These are phyloP conservation scores for Hysterangium stoloniferum DNA, from an alignment of 768 basidiomycete genomes.

Conservation along the genomic window DNA sequence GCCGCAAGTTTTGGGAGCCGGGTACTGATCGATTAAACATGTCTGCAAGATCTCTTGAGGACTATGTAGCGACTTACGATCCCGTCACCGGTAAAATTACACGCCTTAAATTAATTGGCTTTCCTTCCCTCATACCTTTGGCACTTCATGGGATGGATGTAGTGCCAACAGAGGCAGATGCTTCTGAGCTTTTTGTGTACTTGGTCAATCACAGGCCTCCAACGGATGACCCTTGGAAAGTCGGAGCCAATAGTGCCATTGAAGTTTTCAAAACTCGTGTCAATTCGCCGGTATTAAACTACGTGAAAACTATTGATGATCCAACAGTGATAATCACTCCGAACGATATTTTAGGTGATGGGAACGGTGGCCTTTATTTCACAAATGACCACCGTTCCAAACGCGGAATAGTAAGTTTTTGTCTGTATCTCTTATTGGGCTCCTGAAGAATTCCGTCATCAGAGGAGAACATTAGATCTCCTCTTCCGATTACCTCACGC, in stretches of 20 bases:
- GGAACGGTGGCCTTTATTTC: conserved; percentile 61
- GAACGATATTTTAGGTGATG: conserved; percentile 62
- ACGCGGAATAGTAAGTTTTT: conserved; percentile 45
- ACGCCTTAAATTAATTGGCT: conserved; percentile 36
- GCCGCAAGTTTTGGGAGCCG: conserved; percentile 48
- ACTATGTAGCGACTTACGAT: conserved; percentile 57
- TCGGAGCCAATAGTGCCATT: conserved; percentile 65
- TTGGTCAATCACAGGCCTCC: conserved; percentile 67
- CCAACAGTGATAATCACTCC: conserved; percentile 47
- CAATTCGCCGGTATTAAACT: conserved; percentile 36
- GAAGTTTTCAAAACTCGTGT: conserved; percentile 57
- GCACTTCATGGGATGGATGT: conserved; percentile 65
- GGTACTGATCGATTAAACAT: conserved; percentile 27
- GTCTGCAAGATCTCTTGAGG: conserved; percentile 30
- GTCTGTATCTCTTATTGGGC: conserved; percentile 28
- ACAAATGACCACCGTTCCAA: conserved; percentile 61
- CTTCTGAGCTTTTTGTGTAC: conserved; percentile 51
- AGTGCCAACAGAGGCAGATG: conserved; percentile 41
- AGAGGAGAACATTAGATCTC: conserved; percentile 20
- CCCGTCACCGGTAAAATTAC: conserved; percentile 37
- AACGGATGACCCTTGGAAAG: conserved; percentile 26
- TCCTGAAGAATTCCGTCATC: conserved; percentile 39
- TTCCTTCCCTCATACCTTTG: conserved; percentile 27
- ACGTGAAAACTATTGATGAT: conserved; percentile 52
- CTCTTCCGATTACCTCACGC: conserved; percentile 29